phyloP scores from a whole-genome alignment of 345 rosid genomes.

The Citrus trifoliata region DNA sequence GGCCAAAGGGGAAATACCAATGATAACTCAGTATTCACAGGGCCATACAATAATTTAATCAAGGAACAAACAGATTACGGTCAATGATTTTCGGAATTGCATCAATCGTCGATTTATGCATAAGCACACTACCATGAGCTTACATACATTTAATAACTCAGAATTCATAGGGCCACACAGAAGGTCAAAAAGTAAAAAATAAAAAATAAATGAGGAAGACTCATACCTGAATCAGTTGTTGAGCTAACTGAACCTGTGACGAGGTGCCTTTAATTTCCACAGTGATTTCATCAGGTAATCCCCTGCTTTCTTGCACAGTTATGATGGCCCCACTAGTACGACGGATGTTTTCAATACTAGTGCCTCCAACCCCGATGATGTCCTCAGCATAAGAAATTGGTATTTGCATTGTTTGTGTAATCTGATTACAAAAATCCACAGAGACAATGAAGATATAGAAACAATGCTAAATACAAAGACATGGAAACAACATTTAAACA shows the following conservation, averaged over 20 bases:
- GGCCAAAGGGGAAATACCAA: not conserved
- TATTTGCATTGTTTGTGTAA: slow-evolving; percentile 80
- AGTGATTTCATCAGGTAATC: slow-evolving; percentile 63
- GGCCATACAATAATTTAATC: not conserved
- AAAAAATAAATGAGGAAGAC: not conserved
- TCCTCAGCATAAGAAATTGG: slow-evolving; percentile 80
- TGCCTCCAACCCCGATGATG: slow-evolving; percentile 75
- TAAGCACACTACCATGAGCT: not conserved
- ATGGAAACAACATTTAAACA: not conserved
- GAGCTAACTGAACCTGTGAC: slow-evolving; percentile 70
- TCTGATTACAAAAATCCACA: slow-evolving; percentile 26
- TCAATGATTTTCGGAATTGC: not conserved
- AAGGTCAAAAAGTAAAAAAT: not conserved
- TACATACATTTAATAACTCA: not conserved
- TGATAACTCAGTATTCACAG: not conserved
- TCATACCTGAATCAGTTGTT: slow-evolving; percentile 69
- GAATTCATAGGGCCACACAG: not conserved
- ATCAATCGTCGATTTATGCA: not conserved
- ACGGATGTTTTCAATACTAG: slow-evolving; percentile 71
- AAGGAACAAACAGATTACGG: not conserved
- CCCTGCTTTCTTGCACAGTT: slow-evolving; percentile 66
- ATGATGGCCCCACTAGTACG: slow-evolving; percentile 67
- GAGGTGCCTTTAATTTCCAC: slow-evolving; percentile 83
- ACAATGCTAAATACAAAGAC: not conserved
- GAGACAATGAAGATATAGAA: not conserved